These are phyloP conservation scores for Malus hybrid DNA, from an alignment of 331 rosid species.

Conservation along the genomic window DNA sequence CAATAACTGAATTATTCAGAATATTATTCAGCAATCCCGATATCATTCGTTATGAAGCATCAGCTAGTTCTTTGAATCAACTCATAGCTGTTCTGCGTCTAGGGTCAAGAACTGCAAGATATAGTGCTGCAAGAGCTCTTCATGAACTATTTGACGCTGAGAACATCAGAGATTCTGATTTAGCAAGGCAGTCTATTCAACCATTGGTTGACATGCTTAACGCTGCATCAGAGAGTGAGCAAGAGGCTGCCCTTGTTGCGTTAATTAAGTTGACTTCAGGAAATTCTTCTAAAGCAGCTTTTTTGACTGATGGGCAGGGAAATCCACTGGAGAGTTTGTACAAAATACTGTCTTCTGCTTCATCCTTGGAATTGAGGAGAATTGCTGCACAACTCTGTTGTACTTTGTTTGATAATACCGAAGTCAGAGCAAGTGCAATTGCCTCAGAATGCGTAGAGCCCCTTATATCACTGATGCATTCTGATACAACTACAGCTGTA, in stretches of 20 bases:
- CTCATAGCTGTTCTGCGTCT: constrained; percentile 89
- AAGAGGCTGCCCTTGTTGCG: constrained; percentile 78
- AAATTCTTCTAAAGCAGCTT: constrained; percentile 50
- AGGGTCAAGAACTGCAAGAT: constrained; percentile 94
- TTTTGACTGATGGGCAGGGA: constrained; percentile 66
- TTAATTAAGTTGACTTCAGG: constrained; percentile 69
- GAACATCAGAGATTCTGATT: constrained; percentile 63
- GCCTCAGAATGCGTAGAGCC: constrained; percentile 71
- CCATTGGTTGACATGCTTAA: constrained; percentile 93
- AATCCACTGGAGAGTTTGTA: constrained; percentile 68
- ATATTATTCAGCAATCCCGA: constrained; percentile 79
- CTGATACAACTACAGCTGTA: constrained; percentile 49
- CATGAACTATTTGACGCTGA: constrained; percentile 65
- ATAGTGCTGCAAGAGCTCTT: constrained; percentile 83
- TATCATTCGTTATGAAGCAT: constrained; percentile 67
- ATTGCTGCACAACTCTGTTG: constrained; percentile 79
- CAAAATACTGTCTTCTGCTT: constrained; percentile 62
- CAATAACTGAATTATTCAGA: constrained; percentile 72
- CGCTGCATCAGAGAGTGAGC: constrained; percentile 71
- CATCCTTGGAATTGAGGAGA: constrained; percentile 69
- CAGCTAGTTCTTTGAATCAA: constrained; percentile 73
- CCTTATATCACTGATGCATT: constrained; percentile 69
- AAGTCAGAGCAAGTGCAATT: constrained; percentile 63
- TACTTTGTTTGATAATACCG: constrained; percentile 53
- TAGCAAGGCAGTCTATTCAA: constrained; percentile 76